Evolutionary conservation across 805 yeast genomes (phyloP).

Genomic region (Monosporozyma unispora): DNA sequence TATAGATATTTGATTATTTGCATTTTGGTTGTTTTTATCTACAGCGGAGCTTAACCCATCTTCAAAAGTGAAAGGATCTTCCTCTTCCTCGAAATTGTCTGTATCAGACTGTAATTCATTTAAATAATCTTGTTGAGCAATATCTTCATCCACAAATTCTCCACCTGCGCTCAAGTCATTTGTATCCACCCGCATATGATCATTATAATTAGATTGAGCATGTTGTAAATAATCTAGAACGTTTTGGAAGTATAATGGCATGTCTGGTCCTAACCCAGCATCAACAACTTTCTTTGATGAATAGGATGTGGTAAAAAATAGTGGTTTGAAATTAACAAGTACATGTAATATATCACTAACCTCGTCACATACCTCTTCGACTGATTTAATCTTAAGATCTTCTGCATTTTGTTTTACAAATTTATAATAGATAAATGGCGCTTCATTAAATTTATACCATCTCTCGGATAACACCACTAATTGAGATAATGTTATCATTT

Average conservation of each 20-base stretch:
- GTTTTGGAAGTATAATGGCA: not conserved
- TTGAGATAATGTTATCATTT: not conserved
- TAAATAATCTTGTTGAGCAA: conserved; percentile 19
- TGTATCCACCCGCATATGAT: not conserved
- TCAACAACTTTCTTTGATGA: not conserved
- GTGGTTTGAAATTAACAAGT: not conserved
- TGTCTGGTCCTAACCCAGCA: not conserved
- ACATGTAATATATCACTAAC: not conserved
- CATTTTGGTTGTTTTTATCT: not conserved
- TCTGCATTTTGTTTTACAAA: not conserved
- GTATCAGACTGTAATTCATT: conserved; percentile 14
- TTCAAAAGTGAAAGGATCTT: conserved; percentile 4
- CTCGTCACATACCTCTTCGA: not conserved
- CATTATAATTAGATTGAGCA: not conserved
- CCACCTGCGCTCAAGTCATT: not conserved
- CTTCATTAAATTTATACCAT: conserved; percentile 14
- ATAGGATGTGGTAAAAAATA: not conserved
- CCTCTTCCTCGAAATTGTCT: conserved; percentile 9
- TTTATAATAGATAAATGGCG: not conserved
- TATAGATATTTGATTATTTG: not conserved
- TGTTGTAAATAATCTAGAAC: not conserved
- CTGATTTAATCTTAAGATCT: no score
- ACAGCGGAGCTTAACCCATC: not conserved
- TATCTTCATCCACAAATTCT: conserved; percentile 7
- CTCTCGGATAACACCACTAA: conserved; percentile 6